Conservation (phyloP, 2,329 filamentous ascomycete species). For the Colletotrichum euphorbiae region DNA sequence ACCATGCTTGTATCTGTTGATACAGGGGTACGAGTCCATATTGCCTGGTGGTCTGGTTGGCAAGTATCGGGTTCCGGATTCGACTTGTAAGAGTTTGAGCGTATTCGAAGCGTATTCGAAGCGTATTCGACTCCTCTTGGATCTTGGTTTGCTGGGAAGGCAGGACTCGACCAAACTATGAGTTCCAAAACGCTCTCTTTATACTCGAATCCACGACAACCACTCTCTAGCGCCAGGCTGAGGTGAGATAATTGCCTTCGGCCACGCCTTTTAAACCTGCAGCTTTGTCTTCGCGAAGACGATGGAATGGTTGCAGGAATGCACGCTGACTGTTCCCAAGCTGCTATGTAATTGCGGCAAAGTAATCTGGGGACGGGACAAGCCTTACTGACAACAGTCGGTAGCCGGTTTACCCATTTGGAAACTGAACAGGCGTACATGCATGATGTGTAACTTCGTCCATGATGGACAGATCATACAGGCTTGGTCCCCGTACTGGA, state of each 20-base stretch:
- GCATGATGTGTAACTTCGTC: slow-evolving; percentile 22
- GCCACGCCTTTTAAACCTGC: slow-evolving; percentile 1
- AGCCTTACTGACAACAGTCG: slow-evolving; percentile 2
- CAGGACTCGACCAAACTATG: too few species aligned
- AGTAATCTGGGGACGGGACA: neutral
- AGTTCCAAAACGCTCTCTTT: slow-evolving; percentile 22
- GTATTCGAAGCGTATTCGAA: too few species aligned
- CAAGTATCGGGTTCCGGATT: too few species aligned
- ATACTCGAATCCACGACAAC: slow-evolving; percentile 16
- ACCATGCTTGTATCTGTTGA: slow-evolving; percentile 38
- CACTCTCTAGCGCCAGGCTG: slow-evolving; percentile 4
- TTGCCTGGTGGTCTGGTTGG: neutral
- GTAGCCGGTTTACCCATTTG: neutral
- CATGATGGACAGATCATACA: neutral
- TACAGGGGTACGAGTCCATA: slow-evolving; percentile 36
- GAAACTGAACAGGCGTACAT: slow-evolving; percentile 8
- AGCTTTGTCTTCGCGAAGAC: neutral
- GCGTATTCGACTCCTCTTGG: neutral
- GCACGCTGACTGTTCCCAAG: slow-evolving; percentile 29
- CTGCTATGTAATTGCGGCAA: slow-evolving; percentile 29
- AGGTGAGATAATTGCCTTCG: slow-evolving; percentile 14
- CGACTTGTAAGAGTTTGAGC: neutral
- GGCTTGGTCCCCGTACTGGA: slow-evolving; percentile 19
- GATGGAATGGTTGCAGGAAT: slow-evolving; percentile 19
- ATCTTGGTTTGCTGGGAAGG: slow-evolving; percentile 2